Evolutionary conservation across 2,329 filamentous ascomycete genomes (phyloP), one percentile per base, ranked within the genome.

Genomic region (Aureobasidium sp.): DNA sequence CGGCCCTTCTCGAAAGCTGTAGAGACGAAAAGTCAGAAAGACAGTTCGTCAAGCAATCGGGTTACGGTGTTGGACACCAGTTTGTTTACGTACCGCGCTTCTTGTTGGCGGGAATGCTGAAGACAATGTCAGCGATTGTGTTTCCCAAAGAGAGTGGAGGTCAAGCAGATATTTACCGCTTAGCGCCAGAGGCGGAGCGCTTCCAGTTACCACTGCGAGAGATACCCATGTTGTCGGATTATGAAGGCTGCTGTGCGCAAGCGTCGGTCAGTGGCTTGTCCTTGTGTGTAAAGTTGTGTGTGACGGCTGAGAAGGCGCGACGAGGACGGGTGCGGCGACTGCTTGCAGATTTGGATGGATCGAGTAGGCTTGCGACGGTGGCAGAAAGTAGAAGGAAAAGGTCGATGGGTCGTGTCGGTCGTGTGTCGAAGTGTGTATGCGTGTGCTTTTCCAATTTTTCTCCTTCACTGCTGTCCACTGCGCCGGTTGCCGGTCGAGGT

Each of bases 1-100:
- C 94, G 93, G 81, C 94, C 94, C 82, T 92, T 91, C 88, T 99
- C 95, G 90, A 99, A 99, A 86, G 92, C 95, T 99, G 91, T 86
- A 84, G 74, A 59, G 57, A 59, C 45, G 73, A 77, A 75, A 78
- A 76, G 82, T 77, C 80, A 67, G 67, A 75, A 61, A 75, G 77
- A 76, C 85, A 83, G 85, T 89, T 83, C 63, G 64, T 88, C 89
- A 72, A 71, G 75, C 77, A 72, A 75, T 81, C 78, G 79, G 79
- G 70, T 81, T 81, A 80, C 57, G 57, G 57, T 59, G 57, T 42
- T 42, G 36, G 45, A 59, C 57, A 59, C 57, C 57, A 59, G 45
- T 59, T 59, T 59, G 44, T 59, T 59, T 59, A 50, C 80, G 77
- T 77, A 79, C 80, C 81, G 79, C 79, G 79, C 79, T 81, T 81